Evolutionary conservation across 75 land plant genomes (phyloP), one percentile per base, ranked within the genome.

Genomic region (Pinus tabuliformis): DNA sequence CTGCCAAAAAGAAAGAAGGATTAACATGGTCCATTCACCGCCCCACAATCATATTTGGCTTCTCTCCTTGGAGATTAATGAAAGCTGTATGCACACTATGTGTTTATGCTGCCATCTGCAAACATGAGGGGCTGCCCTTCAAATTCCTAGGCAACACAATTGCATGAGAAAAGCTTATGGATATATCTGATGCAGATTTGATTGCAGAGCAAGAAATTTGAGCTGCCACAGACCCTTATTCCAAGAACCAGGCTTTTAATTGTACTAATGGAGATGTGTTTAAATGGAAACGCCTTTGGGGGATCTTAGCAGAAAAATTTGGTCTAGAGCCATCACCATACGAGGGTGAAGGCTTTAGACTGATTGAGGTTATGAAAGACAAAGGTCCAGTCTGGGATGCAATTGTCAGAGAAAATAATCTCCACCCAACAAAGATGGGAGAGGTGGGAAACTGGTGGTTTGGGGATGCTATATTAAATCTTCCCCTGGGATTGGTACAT

Each of bases 161-260:
- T 14, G 70, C 83, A 0, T 93, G 95, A 90, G 91, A 93, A 20
- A 76, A 86, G 54, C 82, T 79, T 72, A 70, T 57, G 28, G 89
- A 82, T 56, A 89, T 85, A 0, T 86, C 96, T 13, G 98, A 93
- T 62, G 98, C 92, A 1, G 92, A 91, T 37, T 80, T 93, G 15
- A 78, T 93, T 42, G 98, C 96, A 6, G 96, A 93, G 82, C 98
- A 59, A 59, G 61, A 95, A 70, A 90, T 95, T 14, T 95, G 98
- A 93, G 92, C 93, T 28, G 81, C 89, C 16, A 83, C 85, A 20
- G 86, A 89, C 13, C 88, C 88, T 3, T 79, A 77, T 4, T 90
- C 85, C 8, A 87, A 81, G 80, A 95, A 95, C 74, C 93, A 95
- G 49, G 93, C 89, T 0, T 87, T 93, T 72, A 92, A 93, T 57